phyloP scores from a whole-genome alignment of 192 early-diverging fungal genomes.

The Backusella psychrophila region DNA sequence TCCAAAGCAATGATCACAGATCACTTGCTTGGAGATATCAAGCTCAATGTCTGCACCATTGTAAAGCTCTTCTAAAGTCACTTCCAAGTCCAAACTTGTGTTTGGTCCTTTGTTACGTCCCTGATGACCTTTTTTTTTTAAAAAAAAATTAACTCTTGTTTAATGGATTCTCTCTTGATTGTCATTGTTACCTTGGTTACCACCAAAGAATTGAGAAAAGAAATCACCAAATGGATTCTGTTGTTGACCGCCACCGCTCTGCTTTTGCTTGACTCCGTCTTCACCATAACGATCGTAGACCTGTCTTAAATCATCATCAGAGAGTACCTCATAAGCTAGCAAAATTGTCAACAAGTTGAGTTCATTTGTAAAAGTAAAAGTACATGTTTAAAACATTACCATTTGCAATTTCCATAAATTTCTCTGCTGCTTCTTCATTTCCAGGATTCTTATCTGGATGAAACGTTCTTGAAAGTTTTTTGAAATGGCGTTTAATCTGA shows the following conservation, averaged over 20 bases:
- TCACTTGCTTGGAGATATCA: constrained; percentile 91
- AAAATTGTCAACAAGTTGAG: background rate
- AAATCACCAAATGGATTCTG: constrained; percentile 95
- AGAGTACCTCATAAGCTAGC: constrained; percentile 84
- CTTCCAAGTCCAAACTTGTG: constrained; percentile 70
- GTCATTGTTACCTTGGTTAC: constrained; percentile 13
- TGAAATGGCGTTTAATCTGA: constrained; percentile 95
- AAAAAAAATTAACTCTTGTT: background rate
- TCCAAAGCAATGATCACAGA: constrained; percentile 91
- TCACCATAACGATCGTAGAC: constrained; percentile 97
- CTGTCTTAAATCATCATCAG: constrained; percentile 22
- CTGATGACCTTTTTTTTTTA: constrained; percentile 15
- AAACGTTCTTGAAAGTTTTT: constrained; percentile 82
- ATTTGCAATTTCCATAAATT: constrained; percentile 19
- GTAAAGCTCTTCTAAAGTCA: constrained; percentile 91
- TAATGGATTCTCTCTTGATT: background rate
- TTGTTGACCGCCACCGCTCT: constrained; percentile 51
- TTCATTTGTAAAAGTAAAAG: no score
- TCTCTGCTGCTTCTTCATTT: constrained; percentile 41
- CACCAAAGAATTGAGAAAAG: constrained; percentile 87
- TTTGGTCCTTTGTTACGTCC: constrained; percentile 77
- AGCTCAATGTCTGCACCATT: constrained; percentile 79
- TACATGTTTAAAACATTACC: background rate
- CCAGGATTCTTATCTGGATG: constrained; percentile 88
- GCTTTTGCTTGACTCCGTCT: constrained; percentile 83